These are phyloP conservation scores for Calycina herbarum DNA, from an alignment of 2,329 filamentous ascomycete species.

Conservation along the genomic window DNA sequence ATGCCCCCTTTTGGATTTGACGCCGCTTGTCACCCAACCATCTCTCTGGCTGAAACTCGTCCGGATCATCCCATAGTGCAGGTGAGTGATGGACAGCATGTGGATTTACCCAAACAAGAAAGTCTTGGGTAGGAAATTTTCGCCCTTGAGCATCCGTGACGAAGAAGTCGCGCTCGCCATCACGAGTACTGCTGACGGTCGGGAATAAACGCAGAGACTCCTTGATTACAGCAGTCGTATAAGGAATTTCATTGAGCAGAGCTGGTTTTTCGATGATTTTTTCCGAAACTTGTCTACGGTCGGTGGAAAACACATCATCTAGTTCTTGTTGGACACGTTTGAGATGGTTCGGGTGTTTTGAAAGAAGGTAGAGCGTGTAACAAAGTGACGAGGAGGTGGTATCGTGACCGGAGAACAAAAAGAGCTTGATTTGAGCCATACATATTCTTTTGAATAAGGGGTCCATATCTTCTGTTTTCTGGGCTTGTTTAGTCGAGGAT, in stretches of 20 bases:
- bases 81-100: conserved; percentile 38
- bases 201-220: conserved; percentile 19
- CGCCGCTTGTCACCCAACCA: conserved; percentile 40
- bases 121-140: conserved; percentile 10
- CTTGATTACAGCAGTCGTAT: conserved; percentile 18
- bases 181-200: conserved; percentile 9
- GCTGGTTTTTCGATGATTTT: conserved; percentile 9
- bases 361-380: conserved; percentile 16
- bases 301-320: neutral
- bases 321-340: neutral
- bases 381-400: conserved; percentile 16
- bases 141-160: neutral
- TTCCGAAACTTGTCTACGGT: neutral
- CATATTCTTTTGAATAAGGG: conserved; percentile 10
- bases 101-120: conserved; percentile 10
- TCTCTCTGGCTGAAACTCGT: conserved; percentile 48
- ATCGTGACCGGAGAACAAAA: conserved; percentile 22
- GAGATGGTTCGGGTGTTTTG: conserved; percentile 16
- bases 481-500: neutral
- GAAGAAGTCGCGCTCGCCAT: conserved; percentile 6
- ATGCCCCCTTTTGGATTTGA: conserved; percentile 44
- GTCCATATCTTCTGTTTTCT: conserved; percentile 5
- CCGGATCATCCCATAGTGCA: conserved; percentile 43
- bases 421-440: conserved; percentile 17
- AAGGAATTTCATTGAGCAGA: conserved; percentile 18